Percentiles rank a stretch among this genome's conserved stretches.
phyloP scores from a whole-genome alignment of 1,139 yeast genomes.

The Yamadazyma sp. region DNA sequence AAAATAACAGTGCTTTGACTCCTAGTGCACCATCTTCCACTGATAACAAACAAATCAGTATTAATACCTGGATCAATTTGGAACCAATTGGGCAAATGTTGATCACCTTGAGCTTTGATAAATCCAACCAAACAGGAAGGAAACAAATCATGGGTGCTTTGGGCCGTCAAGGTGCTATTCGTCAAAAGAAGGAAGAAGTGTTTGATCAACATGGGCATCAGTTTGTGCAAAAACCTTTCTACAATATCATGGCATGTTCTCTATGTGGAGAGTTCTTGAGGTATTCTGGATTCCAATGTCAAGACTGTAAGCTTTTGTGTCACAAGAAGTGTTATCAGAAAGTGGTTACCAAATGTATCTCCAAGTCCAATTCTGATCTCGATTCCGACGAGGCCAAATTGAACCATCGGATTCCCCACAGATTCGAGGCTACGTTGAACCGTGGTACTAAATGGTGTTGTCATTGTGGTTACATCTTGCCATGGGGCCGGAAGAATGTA shows the following conservation, averaged over 20 bases:
- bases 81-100: conserved; percentile 94
- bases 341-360: conserved; percentile 93
- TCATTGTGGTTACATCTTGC: conserved; percentile 94
- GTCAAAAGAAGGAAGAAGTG: conserved; percentile 92
- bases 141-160: conserved; percentile 67
- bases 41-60: conserved; percentile 10
- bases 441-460: conserved; percentile 99
- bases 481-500: conserved; percentile 94
- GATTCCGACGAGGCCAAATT: conserved; percentile 83
- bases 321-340: conserved; percentile 93
- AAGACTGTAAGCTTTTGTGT: conserved; percentile 90
- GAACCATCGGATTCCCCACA: conserved; percentile 94
- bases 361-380: conserved; percentile 80
- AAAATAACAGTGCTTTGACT: conserved; percentile 1
- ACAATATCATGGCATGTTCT: conserved; percentile 96
- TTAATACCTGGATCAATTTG: conserved; percentile 86
- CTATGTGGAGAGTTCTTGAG: conserved; percentile 93
- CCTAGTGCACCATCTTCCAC: neutral
- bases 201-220: conserved; percentile 97
- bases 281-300: conserved; percentile 94
- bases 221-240: conserved; percentile 92
- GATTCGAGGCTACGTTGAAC: conserved; percentile 86
- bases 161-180: conserved; percentile 98
- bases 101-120: conserved; percentile 76
- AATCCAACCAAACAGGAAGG: conserved; percentile 51